phyloP scores from a whole-genome alignment of 108 stramenopile genomes.

The Pseudonitzschia pungens region DNA sequence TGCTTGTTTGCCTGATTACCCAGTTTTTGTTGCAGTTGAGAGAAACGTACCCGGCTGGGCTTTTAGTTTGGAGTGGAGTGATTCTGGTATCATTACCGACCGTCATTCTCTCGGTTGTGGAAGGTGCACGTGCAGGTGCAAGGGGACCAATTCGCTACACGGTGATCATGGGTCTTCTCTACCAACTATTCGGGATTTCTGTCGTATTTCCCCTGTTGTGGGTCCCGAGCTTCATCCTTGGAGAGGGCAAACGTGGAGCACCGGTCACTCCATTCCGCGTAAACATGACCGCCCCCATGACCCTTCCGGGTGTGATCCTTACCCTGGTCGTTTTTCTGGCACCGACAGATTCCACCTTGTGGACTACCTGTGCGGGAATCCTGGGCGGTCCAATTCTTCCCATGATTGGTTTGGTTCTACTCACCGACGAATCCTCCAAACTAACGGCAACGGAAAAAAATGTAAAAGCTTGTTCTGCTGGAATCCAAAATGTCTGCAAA shows the following conservation, averaged over 20 bases:
- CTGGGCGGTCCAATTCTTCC: conserved; percentile 44
- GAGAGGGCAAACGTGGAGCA: conserved; percentile 10
- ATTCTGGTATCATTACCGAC: conserved; percentile 29
- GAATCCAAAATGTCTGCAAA: conserved; percentile 8
- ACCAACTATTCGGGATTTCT: conserved; percentile 48
- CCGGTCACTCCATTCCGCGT: background rate
- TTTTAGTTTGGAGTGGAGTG: conserved; percentile 28
- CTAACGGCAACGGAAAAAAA: background rate
- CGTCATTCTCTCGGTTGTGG: conserved; percentile 14
- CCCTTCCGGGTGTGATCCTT: conserved; percentile 20
- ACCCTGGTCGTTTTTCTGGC: conserved; percentile 24
- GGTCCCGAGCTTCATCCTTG: conserved; percentile 41
- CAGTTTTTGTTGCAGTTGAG: conserved; percentile 40
- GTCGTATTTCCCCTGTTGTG: conserved; percentile 45
- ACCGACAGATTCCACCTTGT: conserved; percentile 19
- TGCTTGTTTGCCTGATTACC: conserved; percentile 45
- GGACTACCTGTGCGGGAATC: conserved; percentile 42
- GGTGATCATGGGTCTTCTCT: conserved; percentile 30
- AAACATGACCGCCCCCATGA: background rate
- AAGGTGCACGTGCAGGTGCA: conserved; percentile 32
- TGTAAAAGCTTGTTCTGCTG: conserved; percentile 5
- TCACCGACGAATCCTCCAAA: background rate
- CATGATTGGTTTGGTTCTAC: conserved; percentile 9
- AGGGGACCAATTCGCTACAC: conserved; percentile 32
- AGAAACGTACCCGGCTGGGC: conserved; percentile 27